Percentiles rank a stretch among this genome's conserved stretches.
Evolutionary conservation across 257 asterid species (phyloP).

Genomic region (Solanum sitiens): DNA sequence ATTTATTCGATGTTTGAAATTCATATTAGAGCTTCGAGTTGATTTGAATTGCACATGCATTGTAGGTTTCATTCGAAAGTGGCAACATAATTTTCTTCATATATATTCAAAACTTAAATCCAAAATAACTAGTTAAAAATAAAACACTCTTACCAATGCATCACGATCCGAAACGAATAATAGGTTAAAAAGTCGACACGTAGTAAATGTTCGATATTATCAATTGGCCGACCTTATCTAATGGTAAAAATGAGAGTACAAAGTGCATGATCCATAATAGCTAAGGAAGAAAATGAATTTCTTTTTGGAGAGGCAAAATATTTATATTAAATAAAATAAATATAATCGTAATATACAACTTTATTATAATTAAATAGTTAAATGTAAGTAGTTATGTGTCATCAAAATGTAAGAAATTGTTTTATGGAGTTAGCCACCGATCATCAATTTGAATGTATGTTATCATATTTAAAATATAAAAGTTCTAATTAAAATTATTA

Average conservation of each 20-base stretch:
- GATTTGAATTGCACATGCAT: too few species aligned
- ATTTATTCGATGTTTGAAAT: fast-evolving
- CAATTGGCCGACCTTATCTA: constrained; percentile 48
- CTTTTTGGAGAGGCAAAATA: background rate
- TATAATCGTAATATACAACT: background rate
- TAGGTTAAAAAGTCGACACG: constrained; percentile 44
- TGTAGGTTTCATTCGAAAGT: fast-evolving
- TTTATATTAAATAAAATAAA: background rate
- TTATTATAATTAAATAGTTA: background rate
- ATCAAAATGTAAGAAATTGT: background rate
- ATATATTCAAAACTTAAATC: fast-evolving
- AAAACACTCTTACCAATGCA: too few species aligned
- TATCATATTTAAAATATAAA: too few species aligned
- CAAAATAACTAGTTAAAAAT: fast-evolving
- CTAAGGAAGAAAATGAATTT: background rate
- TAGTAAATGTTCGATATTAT: constrained; percentile 17
- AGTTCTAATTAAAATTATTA: too few species aligned
- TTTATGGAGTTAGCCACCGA: too few species aligned
- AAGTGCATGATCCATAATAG: constrained; percentile 27
- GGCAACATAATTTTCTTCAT: fast-evolving
- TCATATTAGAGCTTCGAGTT: fast-evolving
- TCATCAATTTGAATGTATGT: too few species aligned
- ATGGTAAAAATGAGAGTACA: constrained; percentile 4
- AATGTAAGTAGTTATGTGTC: background rate
- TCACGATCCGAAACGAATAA: constrained; percentile 2